Conservation (phyloP, 305 asterid genomes). For the Fraxinus dipetala region DNA sequence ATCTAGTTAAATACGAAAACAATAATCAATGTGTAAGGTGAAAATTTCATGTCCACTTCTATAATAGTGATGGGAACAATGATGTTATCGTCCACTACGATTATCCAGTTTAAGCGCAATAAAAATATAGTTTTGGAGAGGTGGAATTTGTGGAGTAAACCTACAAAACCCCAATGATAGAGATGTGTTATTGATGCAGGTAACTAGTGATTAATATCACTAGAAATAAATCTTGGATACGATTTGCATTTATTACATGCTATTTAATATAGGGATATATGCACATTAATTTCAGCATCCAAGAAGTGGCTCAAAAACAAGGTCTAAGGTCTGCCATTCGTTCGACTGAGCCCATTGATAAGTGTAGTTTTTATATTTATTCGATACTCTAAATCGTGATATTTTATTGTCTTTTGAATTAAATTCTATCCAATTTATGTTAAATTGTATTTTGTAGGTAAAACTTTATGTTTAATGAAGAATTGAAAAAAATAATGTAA, state of each 20-base stretch:
- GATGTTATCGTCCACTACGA: neutral
- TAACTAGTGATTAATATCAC: too few relatives aligned
- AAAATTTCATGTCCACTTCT: neutral
- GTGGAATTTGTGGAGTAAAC: neutral
- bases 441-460: too few relatives aligned
- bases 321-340: slow-evolving; percentile 35
- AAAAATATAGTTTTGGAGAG: neutral
- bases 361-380: too few relatives aligned
- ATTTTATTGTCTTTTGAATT: too few relatives aligned
- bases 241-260: slow-evolving; percentile 26
- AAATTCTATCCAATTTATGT: too few relatives aligned
- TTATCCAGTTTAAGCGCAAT: neutral
- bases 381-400: too few relatives aligned
- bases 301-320: slow-evolving; percentile 44
- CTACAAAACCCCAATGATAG: neutral
- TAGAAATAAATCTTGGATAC: slow-evolving; percentile 13
- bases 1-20: too few relatives aligned
- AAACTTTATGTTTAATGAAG: too few relatives aligned
- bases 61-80: neutral
- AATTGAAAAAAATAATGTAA: too few relatives aligned
- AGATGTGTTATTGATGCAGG: neutral
- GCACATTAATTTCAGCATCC: slow-evolving; percentile 21
- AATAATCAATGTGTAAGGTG: neutral
- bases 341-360: slow-evolving; percentile 12
- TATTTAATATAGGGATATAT: slow-evolving; percentile 24